phyloP scores from a whole-genome alignment of 1,284 basidiomycete species.

The Ganoderma sinense region DNA sequence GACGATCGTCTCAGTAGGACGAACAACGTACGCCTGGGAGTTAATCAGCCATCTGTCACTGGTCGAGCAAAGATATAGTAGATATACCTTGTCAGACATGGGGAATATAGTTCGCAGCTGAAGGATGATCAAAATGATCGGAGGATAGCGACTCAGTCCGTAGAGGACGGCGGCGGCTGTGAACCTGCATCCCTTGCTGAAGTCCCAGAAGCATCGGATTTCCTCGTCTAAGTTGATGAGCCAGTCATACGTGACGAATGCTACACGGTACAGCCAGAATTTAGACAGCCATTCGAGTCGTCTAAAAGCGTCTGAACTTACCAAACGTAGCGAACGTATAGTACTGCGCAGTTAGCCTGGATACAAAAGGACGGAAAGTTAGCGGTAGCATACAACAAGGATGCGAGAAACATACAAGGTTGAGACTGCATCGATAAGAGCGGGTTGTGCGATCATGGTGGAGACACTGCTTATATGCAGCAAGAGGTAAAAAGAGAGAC shows the following conservation, averaged over 20 bases:
- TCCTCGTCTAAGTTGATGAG: not conserved
- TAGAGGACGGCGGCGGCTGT: not conserved
- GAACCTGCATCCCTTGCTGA: not conserved
- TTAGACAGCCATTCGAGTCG: not conserved
- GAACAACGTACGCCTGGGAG: not conserved
- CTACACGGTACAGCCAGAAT: not conserved
- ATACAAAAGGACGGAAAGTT: not conserved
- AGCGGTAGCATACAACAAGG: not conserved
- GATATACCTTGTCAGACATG: not conserved
- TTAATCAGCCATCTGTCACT: not conserved
- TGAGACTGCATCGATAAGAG: not conserved
- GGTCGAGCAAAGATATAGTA: not conserved
- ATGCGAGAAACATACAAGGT: not conserved
- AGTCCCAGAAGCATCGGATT: not conserved
- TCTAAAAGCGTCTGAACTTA: not conserved
- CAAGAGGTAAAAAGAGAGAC: not conserved
- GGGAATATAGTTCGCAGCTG: not conserved
- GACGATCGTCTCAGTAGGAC: not conserved
- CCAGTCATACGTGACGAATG: not conserved
- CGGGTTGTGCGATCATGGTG: not conserved
- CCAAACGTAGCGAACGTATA: not conserved
- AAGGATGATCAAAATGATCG: not conserved
- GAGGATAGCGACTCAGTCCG: not conserved
- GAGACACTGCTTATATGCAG: not conserved
- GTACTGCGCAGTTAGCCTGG: not conserved